These are phyloP conservation scores for Globisporangium splendens DNA, from an alignment of 352 stramenopile genomes.

Conservation along the genomic window DNA sequence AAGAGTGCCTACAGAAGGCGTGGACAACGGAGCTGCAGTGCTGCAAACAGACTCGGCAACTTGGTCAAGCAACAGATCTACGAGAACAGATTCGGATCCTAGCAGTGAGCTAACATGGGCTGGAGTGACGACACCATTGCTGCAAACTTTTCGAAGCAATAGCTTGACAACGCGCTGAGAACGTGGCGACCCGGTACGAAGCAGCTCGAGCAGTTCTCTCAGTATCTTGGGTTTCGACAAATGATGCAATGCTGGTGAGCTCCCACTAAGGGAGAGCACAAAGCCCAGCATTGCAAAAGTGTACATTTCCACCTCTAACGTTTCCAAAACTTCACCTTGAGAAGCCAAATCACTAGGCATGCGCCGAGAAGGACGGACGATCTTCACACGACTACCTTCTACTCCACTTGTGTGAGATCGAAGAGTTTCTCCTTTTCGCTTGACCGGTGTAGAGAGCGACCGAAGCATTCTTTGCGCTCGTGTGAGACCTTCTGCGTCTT, in stretches of 20 bases:
- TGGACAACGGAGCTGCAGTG: slow-evolving; percentile 59
- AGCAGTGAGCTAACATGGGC: slow-evolving; percentile 65
- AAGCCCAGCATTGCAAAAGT: slow-evolving; percentile 74
- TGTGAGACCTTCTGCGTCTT: slow-evolving; percentile 73
- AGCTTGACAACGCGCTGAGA: slow-evolving; percentile 83
- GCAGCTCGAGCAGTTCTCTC: slow-evolving; percentile 70
- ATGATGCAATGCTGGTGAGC: slow-evolving; percentile 51
- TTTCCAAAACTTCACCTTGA: slow-evolving; percentile 51
- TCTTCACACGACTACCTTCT: slow-evolving; percentile 6
- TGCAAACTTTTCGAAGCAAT: slow-evolving; percentile 67
- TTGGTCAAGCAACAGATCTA: slow-evolving; percentile 85
- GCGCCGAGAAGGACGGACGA: neutral
- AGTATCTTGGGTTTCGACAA: slow-evolving; percentile 60
- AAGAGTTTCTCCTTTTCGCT: slow-evolving; percentile 38
- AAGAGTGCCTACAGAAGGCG: slow-evolving; percentile 44
- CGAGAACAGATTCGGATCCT: slow-evolving; percentile 73
- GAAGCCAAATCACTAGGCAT: slow-evolving; percentile 28
- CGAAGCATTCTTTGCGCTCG: slow-evolving; percentile 79
- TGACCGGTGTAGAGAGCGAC: slow-evolving; percentile 75
- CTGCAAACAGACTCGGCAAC: slow-evolving; percentile 84
- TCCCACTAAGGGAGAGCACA: slow-evolving; percentile 75
- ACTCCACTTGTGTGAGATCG: slow-evolving; percentile 43
- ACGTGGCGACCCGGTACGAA: slow-evolving; percentile 70
- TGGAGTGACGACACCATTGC: slow-evolving; percentile 63
- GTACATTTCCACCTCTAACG: slow-evolving; percentile 74